Evolutionary conservation across 2,329 filamentous ascomycete genomes (phyloP).

Genomic region (Pseudocercospora pini-densiflorae): DNA sequence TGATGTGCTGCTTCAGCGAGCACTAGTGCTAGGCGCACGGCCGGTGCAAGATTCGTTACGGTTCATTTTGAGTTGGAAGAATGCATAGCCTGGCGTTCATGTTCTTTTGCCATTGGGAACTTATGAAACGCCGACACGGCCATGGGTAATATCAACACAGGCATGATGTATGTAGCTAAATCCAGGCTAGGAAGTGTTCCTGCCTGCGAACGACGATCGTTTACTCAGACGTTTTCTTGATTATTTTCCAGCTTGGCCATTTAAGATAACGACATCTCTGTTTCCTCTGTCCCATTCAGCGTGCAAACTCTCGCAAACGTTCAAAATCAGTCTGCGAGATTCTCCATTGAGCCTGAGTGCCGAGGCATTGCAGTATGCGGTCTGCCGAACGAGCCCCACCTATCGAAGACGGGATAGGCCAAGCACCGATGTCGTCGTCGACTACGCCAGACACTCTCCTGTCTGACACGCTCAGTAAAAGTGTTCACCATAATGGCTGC

Average conservation of each 20-base stretch:
- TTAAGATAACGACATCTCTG: no score
- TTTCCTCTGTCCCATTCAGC: background rate
- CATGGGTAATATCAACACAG: slow-evolving; percentile 3
- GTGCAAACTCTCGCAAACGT: background rate
- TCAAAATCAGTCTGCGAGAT: no score
- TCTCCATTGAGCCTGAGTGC: background rate
- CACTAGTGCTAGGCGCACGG: background rate
- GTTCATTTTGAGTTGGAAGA: slow-evolving; percentile 9
- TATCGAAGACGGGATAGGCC: slow-evolving; percentile 1
- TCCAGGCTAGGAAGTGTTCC: background rate
- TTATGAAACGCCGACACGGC: slow-evolving; percentile 6
- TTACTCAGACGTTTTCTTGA: background rate
- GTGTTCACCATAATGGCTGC: slow-evolving; percentile 38
- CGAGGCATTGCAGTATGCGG: background rate
- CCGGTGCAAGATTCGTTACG: background rate
- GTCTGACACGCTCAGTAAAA: background rate
- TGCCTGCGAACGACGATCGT: slow-evolving; percentile 7
- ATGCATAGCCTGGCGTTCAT: slow-evolving; percentile 10
- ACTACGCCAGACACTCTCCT: background rate
- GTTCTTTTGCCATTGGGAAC: background rate
- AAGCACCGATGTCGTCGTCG: slow-evolving; percentile 7
- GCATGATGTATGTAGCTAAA: slow-evolving; percentile 7
- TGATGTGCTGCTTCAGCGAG: background rate
- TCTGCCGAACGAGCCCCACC: background rate
- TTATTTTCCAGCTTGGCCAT: background rate